These are phyloP conservation scores for Phytopythium ostracodes DNA, from an alignment of 352 stramenopile genomes.

Conservation along the genomic window DNA sequence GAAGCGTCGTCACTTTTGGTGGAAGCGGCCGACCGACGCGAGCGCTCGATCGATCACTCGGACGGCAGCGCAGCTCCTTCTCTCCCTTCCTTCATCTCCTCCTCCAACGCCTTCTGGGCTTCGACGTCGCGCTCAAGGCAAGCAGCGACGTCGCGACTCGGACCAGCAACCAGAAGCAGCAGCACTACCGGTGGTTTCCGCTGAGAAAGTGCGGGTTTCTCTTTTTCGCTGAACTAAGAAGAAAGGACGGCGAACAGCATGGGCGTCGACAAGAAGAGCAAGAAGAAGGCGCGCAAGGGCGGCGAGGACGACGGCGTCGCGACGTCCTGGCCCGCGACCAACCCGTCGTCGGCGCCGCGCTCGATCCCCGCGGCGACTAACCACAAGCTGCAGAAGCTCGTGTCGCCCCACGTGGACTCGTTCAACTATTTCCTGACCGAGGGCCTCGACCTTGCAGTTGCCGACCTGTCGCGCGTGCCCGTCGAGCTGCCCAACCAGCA, in stretches of 20 bases:
- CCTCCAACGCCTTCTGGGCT: too few species aligned
- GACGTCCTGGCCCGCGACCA: constrained; percentile 75
- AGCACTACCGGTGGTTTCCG: too few species aligned
- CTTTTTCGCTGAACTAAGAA: too few species aligned
- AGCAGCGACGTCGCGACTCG: neutral
- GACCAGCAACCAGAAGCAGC: neutral
- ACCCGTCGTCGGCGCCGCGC: constrained; percentile 71
- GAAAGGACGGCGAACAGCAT: constrained; percentile 10
- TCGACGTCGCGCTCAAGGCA: neutral
- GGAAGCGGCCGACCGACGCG: neutral
- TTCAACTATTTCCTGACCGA: constrained; percentile 98
- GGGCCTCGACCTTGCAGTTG: constrained; percentile 91
- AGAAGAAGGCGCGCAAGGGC: constrained; percentile 21
- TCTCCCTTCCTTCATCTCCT: neutral
- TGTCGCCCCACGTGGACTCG: constrained; percentile 96
- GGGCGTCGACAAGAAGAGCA: constrained; percentile 50
- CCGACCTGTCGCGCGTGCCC: constrained; percentile 89
- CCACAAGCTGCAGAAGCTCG: constrained; percentile 86
- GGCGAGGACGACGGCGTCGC: constrained; percentile 21
- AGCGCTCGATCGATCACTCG: neutral
- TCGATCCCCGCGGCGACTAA: constrained; percentile 74
- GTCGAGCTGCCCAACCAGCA: constrained; percentile 89
- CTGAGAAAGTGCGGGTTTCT: too few species aligned
- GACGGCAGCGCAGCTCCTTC: neutral
- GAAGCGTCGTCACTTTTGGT: constrained; percentile 9